phyloP scores from a whole-genome alignment of 139 green algal species.

The Chlorella sp. region DNA sequence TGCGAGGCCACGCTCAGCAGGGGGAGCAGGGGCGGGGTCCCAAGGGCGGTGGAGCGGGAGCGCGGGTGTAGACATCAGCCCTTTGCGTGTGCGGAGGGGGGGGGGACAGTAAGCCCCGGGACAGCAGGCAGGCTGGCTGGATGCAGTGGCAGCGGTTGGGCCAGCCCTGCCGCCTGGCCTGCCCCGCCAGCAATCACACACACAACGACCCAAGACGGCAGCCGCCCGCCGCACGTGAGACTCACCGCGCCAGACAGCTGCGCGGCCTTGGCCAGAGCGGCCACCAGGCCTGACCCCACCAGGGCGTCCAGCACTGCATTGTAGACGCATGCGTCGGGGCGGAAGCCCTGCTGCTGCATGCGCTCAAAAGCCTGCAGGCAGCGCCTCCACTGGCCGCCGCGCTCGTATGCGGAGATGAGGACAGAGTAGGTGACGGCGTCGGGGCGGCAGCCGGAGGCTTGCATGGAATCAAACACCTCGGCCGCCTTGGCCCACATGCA shows the following conservation, averaged over 20 bases:
- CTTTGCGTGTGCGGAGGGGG: too few species aligned
- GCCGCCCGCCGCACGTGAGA: too few species aligned
- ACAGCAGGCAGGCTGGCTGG: too few species aligned
- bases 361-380: constrained; percentile 41
- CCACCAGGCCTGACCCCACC: constrained; percentile 76
- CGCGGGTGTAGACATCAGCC: too few species aligned
- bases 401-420: constrained; percentile 71
- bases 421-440: constrained; percentile 82
- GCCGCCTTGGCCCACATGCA: constrained; percentile 73
- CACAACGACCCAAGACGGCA: too few species aligned
- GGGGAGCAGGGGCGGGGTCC: too few species aligned
- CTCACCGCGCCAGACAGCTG: constrained; percentile 21
- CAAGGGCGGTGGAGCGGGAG: too few species aligned
- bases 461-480: constrained; percentile 87
- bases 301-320: constrained; percentile 76
- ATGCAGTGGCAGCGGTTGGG: too few species aligned
- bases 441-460: constrained; percentile 66
- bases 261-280: constrained; percentile 52
- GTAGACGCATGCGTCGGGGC: constrained; percentile 79
- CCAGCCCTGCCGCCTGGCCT: too few species aligned
- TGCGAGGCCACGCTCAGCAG: too few species aligned
- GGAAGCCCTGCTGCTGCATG: constrained; percentile 44
- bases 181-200: too few species aligned
- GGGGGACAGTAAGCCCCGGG: too few species aligned
- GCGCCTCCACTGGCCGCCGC: constrained; percentile 40